These are phyloP conservation scores for Ogataea salicorniae DNA, from an alignment of 805 yeast genomes.

Conservation along the genomic window DNA sequence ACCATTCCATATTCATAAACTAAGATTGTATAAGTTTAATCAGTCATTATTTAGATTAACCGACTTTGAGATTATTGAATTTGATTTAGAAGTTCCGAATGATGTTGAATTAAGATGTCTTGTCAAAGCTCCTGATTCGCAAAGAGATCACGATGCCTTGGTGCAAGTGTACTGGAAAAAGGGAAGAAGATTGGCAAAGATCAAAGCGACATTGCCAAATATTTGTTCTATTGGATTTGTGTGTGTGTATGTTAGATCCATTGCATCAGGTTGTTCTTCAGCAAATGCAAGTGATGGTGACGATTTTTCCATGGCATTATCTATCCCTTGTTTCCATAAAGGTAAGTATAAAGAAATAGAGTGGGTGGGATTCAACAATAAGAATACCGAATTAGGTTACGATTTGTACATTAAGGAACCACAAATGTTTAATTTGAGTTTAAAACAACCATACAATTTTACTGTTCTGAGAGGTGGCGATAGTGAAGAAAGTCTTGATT, in stretches of 20 bases:
- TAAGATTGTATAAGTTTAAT: slow-evolving; percentile 64
- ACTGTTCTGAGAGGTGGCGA: slow-evolving; percentile 54
- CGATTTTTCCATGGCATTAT: slow-evolving; percentile 65
- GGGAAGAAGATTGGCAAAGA: slow-evolving; percentile 58
- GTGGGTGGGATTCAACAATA: slow-evolving; percentile 62
- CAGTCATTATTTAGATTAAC: slow-evolving; percentile 67
- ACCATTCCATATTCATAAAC: slow-evolving; percentile 56
- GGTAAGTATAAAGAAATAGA: slow-evolving; percentile 60
- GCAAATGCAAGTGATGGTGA: slow-evolving; percentile 7
- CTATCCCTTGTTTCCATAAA: slow-evolving; percentile 68
- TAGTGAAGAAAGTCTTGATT: slow-evolving; percentile 48
- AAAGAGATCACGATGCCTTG: slow-evolving; percentile 44
- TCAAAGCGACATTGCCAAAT: slow-evolving; percentile 78
- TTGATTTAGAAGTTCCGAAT: slow-evolving; percentile 66
- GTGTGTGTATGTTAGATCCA: slow-evolving; percentile 52
- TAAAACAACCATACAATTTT: slow-evolving; percentile 60
- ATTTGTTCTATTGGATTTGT: slow-evolving; percentile 64
- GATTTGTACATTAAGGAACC: slow-evolving; percentile 86
- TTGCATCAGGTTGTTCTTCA: slow-evolving; percentile 11
- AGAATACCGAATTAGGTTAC: slow-evolving; percentile 54
- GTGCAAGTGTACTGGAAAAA: slow-evolving; percentile 77
- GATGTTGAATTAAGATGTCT: slow-evolving; percentile 64
- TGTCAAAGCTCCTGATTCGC: slow-evolving; percentile 36
- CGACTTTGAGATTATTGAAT: slow-evolving; percentile 75
- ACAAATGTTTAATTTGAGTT: slow-evolving; percentile 58